Base-by-base conservation (phyloP, 257 asterid genomes). In the Plantago elongata region DNA sequence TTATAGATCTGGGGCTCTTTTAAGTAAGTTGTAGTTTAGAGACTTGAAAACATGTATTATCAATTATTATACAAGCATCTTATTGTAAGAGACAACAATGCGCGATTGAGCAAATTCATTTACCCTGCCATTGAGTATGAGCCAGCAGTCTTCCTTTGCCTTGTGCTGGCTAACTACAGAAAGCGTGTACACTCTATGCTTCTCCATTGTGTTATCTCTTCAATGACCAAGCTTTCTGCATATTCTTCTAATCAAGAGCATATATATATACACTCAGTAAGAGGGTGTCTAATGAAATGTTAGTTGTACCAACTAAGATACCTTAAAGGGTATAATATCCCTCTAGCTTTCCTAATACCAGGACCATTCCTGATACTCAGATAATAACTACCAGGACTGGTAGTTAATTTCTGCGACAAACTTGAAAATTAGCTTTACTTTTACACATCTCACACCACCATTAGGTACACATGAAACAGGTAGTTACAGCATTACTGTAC, bases 141-240 rank as follows among this genome's bases (percentile, higher is more conserved):
- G 30, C 84, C 84, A 75, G 57, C 81, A 70, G 49, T 79, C 82
- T 56, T 70, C 44, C 61, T 73, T 73, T 10, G 73, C 64, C 14
- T 38, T 68, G 73, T 79, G 82, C 8, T 30, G 71, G 16, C 66
- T 57, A 58, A 76, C 77, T 54, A 73, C 73, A 42, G 74, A 70
- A 61, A 67, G 74, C 13, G 77, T 64, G 57, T 60, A 64, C 4
- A 43, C 60, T 67, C 15, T 61, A 49, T 52, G 49, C 48, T 65
- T 70, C 38, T 67, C 74, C 77, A 67, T 79, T 12, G 30, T 37
- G n/a, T 34, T 38, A 27, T 1, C 14, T 46, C 38, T 9, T 10
- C 5, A 9, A 52, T 9, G 38, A 9, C 57, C 57, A 51, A 51
- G 57, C 10, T 51, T 15, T 17, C 0, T 18, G 34, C 13, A 51